Conservation (phyloP, 768 basidiomycete species). For the Hypholoma sublateritium region DNA sequence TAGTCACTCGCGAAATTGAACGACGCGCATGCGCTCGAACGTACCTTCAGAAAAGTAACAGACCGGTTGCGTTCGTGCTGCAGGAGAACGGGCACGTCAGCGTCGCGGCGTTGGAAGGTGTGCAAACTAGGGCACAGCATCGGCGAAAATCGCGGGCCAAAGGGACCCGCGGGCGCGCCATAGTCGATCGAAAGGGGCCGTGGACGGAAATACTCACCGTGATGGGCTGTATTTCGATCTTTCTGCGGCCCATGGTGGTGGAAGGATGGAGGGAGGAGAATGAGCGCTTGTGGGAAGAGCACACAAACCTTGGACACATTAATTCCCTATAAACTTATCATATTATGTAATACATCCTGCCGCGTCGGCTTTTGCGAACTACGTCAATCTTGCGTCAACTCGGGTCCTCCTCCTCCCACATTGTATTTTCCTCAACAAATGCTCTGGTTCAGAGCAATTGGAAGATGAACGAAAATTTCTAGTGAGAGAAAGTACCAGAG, state of each 20-base stretch:
- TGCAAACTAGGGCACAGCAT: neutral
- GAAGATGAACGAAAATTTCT: too few relatives aligned
- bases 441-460: too few relatives aligned
- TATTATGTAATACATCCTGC: neutral
- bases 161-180: slow-evolving; percentile 6
- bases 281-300: slow-evolving; percentile 8
- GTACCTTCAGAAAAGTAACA: slow-evolving; percentile 75
- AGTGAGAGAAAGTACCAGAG: neutral
- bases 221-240: slow-evolving; percentile 78
- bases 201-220: slow-evolving; percentile 43
- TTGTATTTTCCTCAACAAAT: too few relatives aligned
- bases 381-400: neutral
- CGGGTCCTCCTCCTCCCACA: neutral
- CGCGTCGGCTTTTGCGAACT: neutral
- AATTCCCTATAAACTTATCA: neutral
- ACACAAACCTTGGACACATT: neutral
- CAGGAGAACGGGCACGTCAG: slow-evolving; percentile 11
- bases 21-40: neutral
- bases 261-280: neutral
- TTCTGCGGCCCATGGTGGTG: slow-evolving; percentile 60
- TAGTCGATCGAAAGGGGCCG: neutral
- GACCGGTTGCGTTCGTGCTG: slow-evolving; percentile 77
- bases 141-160: neutral
- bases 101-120: neutral
- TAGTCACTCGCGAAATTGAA: slow-evolving; percentile 14